Percentiles rank a stretch among this genome's conserved stretches.
These are phyloP conservation scores for Apophysomyces sp. DNA, from an alignment of 371 early-diverging fungal species.

Conservation along the genomic window DNA sequence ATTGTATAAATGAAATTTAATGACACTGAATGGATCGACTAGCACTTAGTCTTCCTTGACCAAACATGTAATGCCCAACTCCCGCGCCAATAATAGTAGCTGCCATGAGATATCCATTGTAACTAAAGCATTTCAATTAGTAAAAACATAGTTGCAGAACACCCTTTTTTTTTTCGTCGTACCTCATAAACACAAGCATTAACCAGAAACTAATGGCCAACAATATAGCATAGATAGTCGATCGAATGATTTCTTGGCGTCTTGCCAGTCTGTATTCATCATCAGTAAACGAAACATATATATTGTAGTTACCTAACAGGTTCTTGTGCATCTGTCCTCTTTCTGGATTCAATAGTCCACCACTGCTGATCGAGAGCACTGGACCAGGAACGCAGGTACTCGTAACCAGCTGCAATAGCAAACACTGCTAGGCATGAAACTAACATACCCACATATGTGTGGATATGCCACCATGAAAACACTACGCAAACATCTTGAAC, in stretches of 20 bases:
- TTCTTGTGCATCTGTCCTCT: background rate
- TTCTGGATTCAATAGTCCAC: slow-evolving; percentile 3
- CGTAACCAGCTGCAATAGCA: slow-evolving; percentile 62
- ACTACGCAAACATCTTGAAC: slow-evolving; percentile 74
- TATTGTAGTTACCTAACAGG: background rate
- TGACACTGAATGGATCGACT: slow-evolving; percentile 46
- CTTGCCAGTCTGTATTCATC: slow-evolving; percentile 28
- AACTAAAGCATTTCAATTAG: slow-evolving; percentile 12
- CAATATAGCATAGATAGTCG: slow-evolving; percentile 63
- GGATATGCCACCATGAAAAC: slow-evolving; percentile 75
- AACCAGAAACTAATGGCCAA: slow-evolving; percentile 73
- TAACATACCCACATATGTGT: slow-evolving; percentile 45
- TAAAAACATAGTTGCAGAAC: too few relatives aligned
- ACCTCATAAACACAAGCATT: slow-evolving; percentile 88
- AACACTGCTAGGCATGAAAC: slow-evolving; percentile 60
- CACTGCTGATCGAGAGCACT: slow-evolving; percentile 48
- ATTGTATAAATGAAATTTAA: too few relatives aligned
- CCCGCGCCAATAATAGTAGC: slow-evolving; percentile 71
- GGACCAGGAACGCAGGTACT: slow-evolving; percentile 53
- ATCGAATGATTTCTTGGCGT: slow-evolving; percentile 50
- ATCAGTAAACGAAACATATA: background rate
- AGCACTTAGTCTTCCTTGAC: slow-evolving; percentile 24
- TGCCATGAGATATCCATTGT: slow-evolving; percentile 78
- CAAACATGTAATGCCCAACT: slow-evolving; percentile 69
- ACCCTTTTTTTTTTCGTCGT: too few relatives aligned